Base-by-base conservation (phyloP, 2,329 filamentous ascomycete species). In the Trichoderma sp. region DNA sequence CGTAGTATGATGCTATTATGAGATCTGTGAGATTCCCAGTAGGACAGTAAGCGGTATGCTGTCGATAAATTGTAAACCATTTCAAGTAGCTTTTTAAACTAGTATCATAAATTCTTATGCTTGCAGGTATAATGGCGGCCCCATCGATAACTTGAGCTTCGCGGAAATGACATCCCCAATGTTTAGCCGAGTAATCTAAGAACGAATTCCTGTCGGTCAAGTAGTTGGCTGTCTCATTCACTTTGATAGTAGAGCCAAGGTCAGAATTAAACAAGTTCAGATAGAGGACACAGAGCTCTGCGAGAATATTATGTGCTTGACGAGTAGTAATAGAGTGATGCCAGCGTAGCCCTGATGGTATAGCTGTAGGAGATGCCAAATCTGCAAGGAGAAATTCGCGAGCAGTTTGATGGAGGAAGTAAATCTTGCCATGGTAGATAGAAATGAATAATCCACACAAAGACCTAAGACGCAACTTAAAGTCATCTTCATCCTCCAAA, bases 221-320 rank as follows among this genome's bases (percentile, higher is more conserved):
- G n/a, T n/a, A n/a, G n/a, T n/a, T n/a, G n/a, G n/a, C n/a, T n/a
- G 3, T 3, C 7, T 1, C 0, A 9, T 43, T 3, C 5, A 3
- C 18, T 4, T 14, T 3, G 0, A 2, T n/a, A 3, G 2, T 8
- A 1, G 7, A 4, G 39, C 15, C 1, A 43, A n/a, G 3, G 1
- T 0, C 4, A n/a, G 18, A 43, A 21, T 47, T 47, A 3, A 47
- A 47, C 18, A 47, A 3, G 43, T 47, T 47, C 2, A 47, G 8
- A 11, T 47, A 47, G 0, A 47, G 8, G 3, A 47, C 18, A 2
- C 43, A 47, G 43, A 47, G 43, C 18, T 47, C 43, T 0, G 43
- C 43, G 3, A 47, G 43, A 47, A 6, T 7, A 3, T 2, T 5
- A 1, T 47, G 43, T 21, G 43, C 43, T n/a, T 47, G 18, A 0